Base-by-base conservation (phyloP, 202 grass and related monocot species). In the Hordeum pubiflorum region DNA sequence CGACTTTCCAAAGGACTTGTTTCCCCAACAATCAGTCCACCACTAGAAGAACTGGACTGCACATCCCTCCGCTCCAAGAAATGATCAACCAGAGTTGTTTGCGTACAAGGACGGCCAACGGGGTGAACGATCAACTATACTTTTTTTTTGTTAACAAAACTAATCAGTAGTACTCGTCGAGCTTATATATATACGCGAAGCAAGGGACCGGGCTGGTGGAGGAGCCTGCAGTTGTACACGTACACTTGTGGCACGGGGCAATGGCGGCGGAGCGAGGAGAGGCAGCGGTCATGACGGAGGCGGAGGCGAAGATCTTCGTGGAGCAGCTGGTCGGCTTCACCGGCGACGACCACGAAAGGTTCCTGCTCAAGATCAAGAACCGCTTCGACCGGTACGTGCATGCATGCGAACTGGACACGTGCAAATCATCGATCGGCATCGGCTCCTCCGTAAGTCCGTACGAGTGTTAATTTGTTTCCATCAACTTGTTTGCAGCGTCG, bases 321-420 rank as follows among this genome's bases (percentile, higher is more conserved):
- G 80, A 82, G 70, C 41, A 20, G 58, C 41, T 82, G 1, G 69
- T 82, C 20, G 69, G 78, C 0, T 52, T 70, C 36, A 80, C 78
- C 10, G 7, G 70, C 37, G 14, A 75, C 44, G 80, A 64, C 44
- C 43, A 38, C 32, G 70, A 54, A 6, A 32, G 7, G 22, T 75
- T 82, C 21, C 32, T 82, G 58, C 43, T 82, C 43, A 82, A 63
- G 58, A 82, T 82, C 80, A 82, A 74, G 58, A 52, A 39, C 7
- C 80, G 70, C 9, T 75, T 75, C 59, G 58, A 75, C 31, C 41
- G 80, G 80, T 50, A 50, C 46, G 46, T 82, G 50, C 6, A n/a
- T 4, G 4, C 15, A 3, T 29, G 10, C 20, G 21, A 54, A 54
- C 17, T n/a, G 17, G 50, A 3, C 46, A n/a, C 5, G 46, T 17